Base-by-base conservation (phyloP, 2,329 filamentous ascomycete genomes). In the Gnomoniopsis smithogilvyi region DNA sequence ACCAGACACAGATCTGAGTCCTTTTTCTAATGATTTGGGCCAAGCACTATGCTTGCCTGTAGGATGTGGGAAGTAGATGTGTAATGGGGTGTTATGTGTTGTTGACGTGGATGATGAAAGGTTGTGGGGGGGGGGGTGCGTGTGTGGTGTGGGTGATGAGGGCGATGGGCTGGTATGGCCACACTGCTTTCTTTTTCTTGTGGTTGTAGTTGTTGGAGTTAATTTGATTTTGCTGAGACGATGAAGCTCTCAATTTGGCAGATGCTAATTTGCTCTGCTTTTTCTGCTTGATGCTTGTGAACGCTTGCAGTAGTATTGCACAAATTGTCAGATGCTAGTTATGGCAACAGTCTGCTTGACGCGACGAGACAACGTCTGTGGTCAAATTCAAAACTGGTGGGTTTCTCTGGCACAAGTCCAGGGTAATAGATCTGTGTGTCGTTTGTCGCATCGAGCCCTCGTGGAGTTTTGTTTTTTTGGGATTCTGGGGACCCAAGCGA, bases 31-130 rank as follows among this genome's bases (percentile, higher is more conserved):
- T 14, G 36, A n/a, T 15, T 41, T 41, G 36, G 36, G 4, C 36
- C 36, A 41, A 41, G 36, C 36, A 17, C 19, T 43, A 54, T 19
- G 24, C 45, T 22, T 43, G 30, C 26, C n/a, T 49, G 15, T 17
- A 11, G 22, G 22, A 49, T 49, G 22, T 36, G 58, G 52, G 59
- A 64, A 61, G 54, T 59, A 62, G 49, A 33, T 54, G 63, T 56
- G 59, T 58, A 51, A n/a, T n/a, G n/a, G n/a, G 48, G 57, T 30
- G 57, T 30, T 57, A 60, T 41, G 36, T 41, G 36, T 8, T 41
- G 36, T 41, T 41, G 36, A 15, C 36, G 36, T 41, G 17, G 6
- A 14, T 15, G 36, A 41, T 41, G 36, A n/a, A n/a, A n/a, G n/a
- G n/a, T n/a, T n/a, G n/a, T n/a, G n/a, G 36, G 12, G 36, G 36